Evolutionary conservation across 371 early-diverging fungal genomes (phyloP).

Genomic region (Sporodiniella umbellata): DNA sequence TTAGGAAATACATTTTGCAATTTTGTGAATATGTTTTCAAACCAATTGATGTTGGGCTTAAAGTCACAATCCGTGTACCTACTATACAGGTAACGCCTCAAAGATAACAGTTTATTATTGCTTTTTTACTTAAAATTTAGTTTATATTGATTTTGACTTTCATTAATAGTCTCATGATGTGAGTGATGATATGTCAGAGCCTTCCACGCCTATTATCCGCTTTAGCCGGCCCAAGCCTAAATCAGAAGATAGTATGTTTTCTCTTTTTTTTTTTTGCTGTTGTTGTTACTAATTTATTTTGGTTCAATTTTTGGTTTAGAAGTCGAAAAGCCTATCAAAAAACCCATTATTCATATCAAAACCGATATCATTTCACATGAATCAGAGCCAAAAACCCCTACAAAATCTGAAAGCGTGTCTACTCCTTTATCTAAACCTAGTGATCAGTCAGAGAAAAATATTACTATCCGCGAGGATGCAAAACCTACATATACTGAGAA

Average conservation of each 20-base stretch:
- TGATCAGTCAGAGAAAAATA: constrained; percentile 3
- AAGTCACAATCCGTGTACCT: constrained; percentile 48
- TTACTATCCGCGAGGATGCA: constrained; percentile 1
- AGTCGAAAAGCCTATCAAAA: constrained; percentile 11
- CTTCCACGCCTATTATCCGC: constrained; percentile 29
- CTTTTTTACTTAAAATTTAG: no score
- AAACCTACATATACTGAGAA: constrained; percentile 14
- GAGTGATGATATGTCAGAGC: constrained; percentile 22
- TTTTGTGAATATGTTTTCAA: constrained; percentile 61
- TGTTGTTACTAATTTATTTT: no score
- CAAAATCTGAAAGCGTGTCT: neutral
- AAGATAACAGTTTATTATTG: no score
- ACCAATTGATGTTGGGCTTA: constrained; percentile 54
- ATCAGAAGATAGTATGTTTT: constrained; percentile 12
- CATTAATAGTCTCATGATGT: constrained; percentile 16
- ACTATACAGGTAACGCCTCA: constrained; percentile 5
- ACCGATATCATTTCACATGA: constrained; percentile 11
- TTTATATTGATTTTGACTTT: no score
- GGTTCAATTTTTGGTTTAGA: no score
- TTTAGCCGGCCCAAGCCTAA: constrained; percentile 31
- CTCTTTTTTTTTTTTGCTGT: no score
- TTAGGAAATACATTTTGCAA: constrained; percentile 53
- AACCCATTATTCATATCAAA: constrained; percentile 17
- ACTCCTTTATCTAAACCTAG: constrained; percentile 6
- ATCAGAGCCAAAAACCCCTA: neutral